Percentiles rank a stretch among this genome's conserved stretches.
phyloP scores from a whole-genome alignment of 192 early-diverging fungal genomes.

The Podila epigama region DNA sequence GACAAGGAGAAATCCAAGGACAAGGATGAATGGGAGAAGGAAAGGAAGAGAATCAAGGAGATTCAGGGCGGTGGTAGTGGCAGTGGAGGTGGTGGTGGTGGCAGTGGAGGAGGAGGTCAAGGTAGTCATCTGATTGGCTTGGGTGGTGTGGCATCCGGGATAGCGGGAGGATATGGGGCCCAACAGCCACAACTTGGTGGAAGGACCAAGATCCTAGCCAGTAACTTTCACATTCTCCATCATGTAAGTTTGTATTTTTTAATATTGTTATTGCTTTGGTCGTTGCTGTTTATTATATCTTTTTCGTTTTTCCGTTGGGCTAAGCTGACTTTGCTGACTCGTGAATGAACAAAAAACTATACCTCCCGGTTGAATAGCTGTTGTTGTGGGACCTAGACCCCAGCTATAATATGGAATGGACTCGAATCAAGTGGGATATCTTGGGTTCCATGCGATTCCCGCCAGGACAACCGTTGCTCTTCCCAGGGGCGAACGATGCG shows the following conservation, averaged over 20 bases:
- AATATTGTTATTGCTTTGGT: neutral
- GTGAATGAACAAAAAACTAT: neutral
- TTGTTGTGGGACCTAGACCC: conserved; percentile 40
- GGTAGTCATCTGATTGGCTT: neutral
- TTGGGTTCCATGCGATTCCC: conserved; percentile 43
- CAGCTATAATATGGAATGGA: conserved; percentile 39
- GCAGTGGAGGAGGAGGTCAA: conserved; percentile 3
- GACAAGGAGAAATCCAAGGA: neutral
- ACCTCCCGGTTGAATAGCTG: conserved; percentile 1
- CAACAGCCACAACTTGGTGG: neutral
- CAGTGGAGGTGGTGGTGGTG: neutral
- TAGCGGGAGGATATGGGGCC: neutral
- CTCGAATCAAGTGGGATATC: conserved; percentile 39
- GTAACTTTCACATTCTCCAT: conserved; percentile 35
- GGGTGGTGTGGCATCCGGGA: neutral
- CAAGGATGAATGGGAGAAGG: neutral
- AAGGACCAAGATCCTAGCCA: conserved; percentile 31
- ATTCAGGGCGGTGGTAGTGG: neutral
- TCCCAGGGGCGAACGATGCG: conserved; percentile 30
- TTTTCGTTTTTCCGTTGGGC: neutral
- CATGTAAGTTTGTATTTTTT: conserved; percentile 29
- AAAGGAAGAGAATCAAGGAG: conserved; percentile 1
- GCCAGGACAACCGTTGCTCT: conserved; percentile 40
- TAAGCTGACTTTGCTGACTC: neutral
- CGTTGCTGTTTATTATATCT: neutral